A percentile compares a stretch with the other conserved stretches of the same genome.
Conservation (phyloP, 305 asterid genomes). For the Solanum hybrid region DNA sequence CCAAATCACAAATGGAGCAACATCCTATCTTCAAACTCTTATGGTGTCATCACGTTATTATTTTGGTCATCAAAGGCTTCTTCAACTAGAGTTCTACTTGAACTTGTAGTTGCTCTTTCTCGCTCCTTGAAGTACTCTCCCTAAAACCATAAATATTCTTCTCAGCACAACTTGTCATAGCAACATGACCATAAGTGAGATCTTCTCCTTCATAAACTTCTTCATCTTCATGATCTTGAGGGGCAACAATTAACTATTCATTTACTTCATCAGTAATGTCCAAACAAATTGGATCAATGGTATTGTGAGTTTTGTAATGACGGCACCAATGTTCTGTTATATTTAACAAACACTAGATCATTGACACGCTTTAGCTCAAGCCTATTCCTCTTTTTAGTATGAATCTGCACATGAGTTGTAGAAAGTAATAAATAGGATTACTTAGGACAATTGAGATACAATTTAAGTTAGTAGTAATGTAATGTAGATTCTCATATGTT, state of each 20-base stretch:
- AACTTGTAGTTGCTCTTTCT: background rate
- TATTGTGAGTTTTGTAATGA: background rate
- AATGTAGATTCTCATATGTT: background rate
- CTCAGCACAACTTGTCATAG: background rate
- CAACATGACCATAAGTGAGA: background rate
- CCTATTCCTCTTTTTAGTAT: background rate
- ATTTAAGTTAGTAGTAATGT: background rate
- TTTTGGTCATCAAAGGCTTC: background rate
- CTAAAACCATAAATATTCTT: background rate
- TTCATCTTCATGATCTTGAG: background rate
- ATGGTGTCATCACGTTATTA: background rate
- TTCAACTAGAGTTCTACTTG: background rate
- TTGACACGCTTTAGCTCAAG: background rate
- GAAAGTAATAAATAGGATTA: background rate
- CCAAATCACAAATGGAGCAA: background rate
- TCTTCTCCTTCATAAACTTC: background rate
- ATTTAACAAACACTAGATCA: background rate
- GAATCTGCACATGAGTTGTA: background rate
- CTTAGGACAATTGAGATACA: background rate
- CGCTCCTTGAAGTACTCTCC: background rate
- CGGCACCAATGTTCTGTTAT: background rate
- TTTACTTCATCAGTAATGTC: background rate
- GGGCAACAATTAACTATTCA: background rate
- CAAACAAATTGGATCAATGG: background rate
- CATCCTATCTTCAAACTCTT: background rate